Evolutionary conservation across 441 rosid genomes (phyloP).

Genomic region (Arabidopsis lyrata): DNA sequence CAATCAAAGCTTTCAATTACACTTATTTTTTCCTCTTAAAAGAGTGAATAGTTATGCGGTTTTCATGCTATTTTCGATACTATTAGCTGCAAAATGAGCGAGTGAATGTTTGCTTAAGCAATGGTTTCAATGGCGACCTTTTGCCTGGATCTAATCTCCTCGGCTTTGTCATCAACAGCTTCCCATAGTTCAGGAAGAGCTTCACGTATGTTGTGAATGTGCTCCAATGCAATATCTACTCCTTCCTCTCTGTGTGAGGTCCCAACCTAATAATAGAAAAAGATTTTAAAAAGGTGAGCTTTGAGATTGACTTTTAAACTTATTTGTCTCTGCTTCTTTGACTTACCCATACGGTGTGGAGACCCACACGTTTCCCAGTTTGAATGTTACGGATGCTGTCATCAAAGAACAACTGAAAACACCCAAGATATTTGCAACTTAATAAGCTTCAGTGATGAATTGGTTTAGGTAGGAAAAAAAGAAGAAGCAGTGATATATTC

Average conservation of each 20-base stretch:
- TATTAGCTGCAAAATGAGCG: constrained; percentile 12
- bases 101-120: constrained; percentile 40
- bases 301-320: neutral
- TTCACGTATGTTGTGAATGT: constrained; percentile 90
- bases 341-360: constrained; percentile 84
- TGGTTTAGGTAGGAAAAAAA: neutral
- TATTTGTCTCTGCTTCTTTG: neutral
- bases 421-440: neutral
- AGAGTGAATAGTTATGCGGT: constrained; percentile 18
- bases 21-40: constrained; percentile 26
- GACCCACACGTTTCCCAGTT: constrained; percentile 70
- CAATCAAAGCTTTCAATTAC: constrained; percentile 25
- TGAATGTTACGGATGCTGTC: constrained; percentile 84
- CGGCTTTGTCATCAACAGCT: constrained; percentile 52
- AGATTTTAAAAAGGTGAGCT: neutral
- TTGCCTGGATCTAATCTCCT: constrained; percentile 49
- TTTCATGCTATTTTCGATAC: neutral
- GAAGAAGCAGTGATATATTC: constrained; percentile 24
- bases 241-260: constrained; percentile 61
- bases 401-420: constrained; percentile 83
- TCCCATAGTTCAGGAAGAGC: constrained; percentile 94
- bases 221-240: constrained; percentile 79
- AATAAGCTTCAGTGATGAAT: neutral
- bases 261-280: constrained; percentile 57
- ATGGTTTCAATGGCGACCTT: constrained; percentile 70